Evolutionary conservation across 257 asterid species (phyloP), one percentile per base, ranked within the genome.

Genomic region (Solanum pimpinellifolium): DNA sequence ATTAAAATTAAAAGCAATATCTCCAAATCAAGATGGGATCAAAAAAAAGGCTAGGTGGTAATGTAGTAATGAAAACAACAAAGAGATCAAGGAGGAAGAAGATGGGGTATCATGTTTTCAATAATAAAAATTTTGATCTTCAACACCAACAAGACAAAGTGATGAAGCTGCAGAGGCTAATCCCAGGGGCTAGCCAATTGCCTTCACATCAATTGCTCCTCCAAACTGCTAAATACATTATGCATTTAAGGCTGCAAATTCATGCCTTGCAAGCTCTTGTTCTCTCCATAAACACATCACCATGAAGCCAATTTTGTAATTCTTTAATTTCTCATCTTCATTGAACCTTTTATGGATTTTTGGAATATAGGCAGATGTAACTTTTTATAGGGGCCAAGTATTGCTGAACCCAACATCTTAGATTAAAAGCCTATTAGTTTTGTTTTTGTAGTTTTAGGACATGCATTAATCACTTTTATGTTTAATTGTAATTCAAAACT

Each of bases 151-250:
- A 49, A 81, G 69, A 81, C 46, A 81, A 85, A 13, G 15, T 69
- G 88, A 1, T 49, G 75, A 86, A 86, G 84, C 73, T 86, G 2
- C 88, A 74, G 75, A 86, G 88, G 39, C 73, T 86, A 11, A 72
- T 86, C 42, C 84, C 62, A 44, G 88, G 88, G 2, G 13, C 88
- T 25, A 86, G 39, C 16, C 75, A 74, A 65, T 56, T 35, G 69
- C 62, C 35, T 35, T 74, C 75, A 4, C 74, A 74, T 52, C 84
- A 86, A 52, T 21, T 86, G 68, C 72, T 86, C 49, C 75, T 1
- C 31, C 84, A 74, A 21, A 86, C 88, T 33, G 84, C 84, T 35
- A 74, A 37, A 49, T 86, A 86, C n/a, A 74, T 86, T 0, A 9
- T 86, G 74, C 88, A 86, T 4, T 27, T 86, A 80, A 74, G 13